phyloP scores from a whole-genome alignment of 2,329 filamentous ascomycete genomes.

The Trichophyton mentagrophytes region DNA sequence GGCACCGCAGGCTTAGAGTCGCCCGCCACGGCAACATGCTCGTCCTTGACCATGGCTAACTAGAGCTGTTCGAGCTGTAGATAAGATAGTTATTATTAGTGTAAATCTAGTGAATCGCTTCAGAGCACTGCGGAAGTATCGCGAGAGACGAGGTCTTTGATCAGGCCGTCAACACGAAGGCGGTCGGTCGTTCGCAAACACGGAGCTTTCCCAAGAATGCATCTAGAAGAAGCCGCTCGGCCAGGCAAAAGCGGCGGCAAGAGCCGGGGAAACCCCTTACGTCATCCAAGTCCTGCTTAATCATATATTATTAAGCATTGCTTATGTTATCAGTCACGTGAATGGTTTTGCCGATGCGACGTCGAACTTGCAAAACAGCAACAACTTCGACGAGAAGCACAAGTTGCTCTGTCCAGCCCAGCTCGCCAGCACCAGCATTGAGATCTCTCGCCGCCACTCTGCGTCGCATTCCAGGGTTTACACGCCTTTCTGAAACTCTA shows the following conservation, averaged over 20 bases:
- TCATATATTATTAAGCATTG: neutral
- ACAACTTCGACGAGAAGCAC: neutral
- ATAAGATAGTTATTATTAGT: neutral
- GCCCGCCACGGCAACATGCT: slow-evolving; percentile 20
- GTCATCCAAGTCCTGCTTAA: neutral
- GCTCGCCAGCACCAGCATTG: neutral
- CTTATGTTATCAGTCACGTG: neutral
- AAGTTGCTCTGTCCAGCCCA: neutral
- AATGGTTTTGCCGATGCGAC: neutral
- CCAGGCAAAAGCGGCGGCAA: neutral
- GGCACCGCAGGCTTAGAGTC: neutral
- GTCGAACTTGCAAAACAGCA: slow-evolving; percentile 1
- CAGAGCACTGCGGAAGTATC: neutral
- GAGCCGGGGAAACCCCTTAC: neutral
- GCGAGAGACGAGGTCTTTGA: neutral
- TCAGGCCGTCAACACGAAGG: neutral
- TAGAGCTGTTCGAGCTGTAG: neutral
- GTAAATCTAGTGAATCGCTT: too few relatives aligned
- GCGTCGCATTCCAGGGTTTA: neutral
- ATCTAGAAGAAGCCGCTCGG: neutral
- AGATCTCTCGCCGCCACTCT: neutral
- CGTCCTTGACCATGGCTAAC: slow-evolving; percentile 12
- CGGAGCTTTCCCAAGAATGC: neutral
- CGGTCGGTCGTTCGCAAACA: neutral
- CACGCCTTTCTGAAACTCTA: neutral